Base-by-base conservation (phyloP, 768 basidiomycete genomes). In the Pholiota conissans region DNA sequence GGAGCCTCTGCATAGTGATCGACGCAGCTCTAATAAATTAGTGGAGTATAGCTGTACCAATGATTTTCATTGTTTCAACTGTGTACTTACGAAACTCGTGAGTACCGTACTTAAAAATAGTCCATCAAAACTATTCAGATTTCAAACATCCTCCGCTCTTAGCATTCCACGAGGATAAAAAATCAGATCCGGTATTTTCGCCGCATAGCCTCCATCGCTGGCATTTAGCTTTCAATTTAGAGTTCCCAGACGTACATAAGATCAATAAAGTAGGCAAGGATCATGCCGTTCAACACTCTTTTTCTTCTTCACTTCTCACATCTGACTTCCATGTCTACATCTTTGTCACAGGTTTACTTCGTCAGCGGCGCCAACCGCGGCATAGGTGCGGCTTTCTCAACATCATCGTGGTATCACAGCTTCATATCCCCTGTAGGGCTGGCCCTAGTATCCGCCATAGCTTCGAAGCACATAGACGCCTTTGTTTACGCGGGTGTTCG, bases 401-500 rank as follows among this genome's bases (percentile, higher is more conserved):
- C n/a, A n/a, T n/a, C n/a, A n/a, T n/a, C n/a, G n/a, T n/a, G n/a
- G n/a, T n/a, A n/a, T n/a, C n/a, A n/a, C n/a, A n/a, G n/a, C n/a
- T n/a, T n/a, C n/a, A n/a, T n/a, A n/a, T n/a, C n/a, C n/a, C n/a
- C n/a, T n/a, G n/a, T n/a, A 53, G 52, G 52, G n/a, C 52, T 53
- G 14, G 52, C 26, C 6, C 29, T 53, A 5, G 52, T 53, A 3
- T 9, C 10, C 13, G 24, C 13, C 5, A 42, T 53, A 18, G 24
- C 11, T 3, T 22, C 22, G n/a, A 30, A 8, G 3, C 24, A 40
- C 20, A 5, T 16, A 9, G 4, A 37, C 9, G 39, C 39, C 5
- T 39, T 53, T 7, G 20, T 53, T 11, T 53, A 53, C 8, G 52
- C 52, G 5, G 52, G 52, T 8, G 52, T n/a, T 3, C 52, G 52